Evolutionary conservation across 2,329 filamentous ascomycete species (phyloP).

Genomic region (Xylaria sp.): DNA sequence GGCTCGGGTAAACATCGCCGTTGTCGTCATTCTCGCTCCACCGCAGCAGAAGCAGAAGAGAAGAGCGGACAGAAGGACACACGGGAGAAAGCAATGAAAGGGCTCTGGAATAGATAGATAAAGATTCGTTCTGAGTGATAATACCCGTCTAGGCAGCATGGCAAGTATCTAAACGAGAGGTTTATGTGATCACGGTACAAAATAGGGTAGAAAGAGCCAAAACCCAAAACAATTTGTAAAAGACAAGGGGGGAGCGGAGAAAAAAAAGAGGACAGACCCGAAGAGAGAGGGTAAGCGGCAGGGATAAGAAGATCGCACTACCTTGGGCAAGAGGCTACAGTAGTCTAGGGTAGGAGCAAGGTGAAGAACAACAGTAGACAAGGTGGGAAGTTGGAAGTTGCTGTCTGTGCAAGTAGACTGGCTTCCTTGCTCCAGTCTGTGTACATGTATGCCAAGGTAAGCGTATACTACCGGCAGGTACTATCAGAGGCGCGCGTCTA

Average conservation of each 20-base stretch:
- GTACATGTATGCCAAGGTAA: neutral
- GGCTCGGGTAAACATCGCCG: neutral
- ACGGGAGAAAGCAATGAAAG: neutral
- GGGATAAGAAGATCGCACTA: neutral
- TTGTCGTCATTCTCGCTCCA: neutral
- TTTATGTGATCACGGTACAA: too few species aligned
- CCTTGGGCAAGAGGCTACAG: neutral
- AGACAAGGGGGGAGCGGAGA: neutral
- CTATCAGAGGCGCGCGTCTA: conserved; percentile 39
- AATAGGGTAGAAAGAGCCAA: neutral
- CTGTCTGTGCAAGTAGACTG: neutral
- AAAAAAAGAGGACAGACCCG: neutral
- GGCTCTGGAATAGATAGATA: neutral
- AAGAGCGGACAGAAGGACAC: neutral
- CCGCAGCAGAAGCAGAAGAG: neutral
- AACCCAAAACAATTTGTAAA: too few species aligned
- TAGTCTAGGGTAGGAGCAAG: neutral
- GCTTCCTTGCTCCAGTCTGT: neutral
- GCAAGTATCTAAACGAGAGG: too few species aligned
- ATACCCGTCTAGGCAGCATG: too few species aligned
- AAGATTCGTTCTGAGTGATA: too few species aligned
- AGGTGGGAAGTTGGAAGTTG: conserved; percentile 8
- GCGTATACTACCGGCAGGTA: neutral
- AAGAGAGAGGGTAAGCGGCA: neutral
- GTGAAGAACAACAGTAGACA: conserved; percentile 27